Percentiles rank a stretch among this genome's conserved stretches.
Evolutionary conservation across 345 rosid species (phyloP).

Genomic region (Linum usitatissimum): DNA sequence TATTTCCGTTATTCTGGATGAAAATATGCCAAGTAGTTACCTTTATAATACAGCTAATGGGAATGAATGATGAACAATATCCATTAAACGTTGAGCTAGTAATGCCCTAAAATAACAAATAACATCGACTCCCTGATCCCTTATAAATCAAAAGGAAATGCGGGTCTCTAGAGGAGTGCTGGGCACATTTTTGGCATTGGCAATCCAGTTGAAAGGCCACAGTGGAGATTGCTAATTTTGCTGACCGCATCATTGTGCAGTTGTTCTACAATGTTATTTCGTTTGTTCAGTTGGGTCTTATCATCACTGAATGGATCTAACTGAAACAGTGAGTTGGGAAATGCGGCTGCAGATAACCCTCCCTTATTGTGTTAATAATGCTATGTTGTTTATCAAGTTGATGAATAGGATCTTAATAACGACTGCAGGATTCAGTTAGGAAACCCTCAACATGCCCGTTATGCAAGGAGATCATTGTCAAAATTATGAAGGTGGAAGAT

Average conservation of each 20-base stretch:
- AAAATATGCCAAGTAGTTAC: background rate
- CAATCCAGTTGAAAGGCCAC: background rate
- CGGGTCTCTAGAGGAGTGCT: too few relatives aligned
- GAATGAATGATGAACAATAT: background rate
- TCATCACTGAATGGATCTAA: background rate
- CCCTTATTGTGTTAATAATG: background rate
- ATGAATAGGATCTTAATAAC: slow-evolving; percentile 5
- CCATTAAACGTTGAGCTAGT: background rate
- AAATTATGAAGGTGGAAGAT: slow-evolving; percentile 67
- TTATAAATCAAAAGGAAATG: too few relatives aligned
- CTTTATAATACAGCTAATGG: background rate
- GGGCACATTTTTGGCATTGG: too few relatives aligned
- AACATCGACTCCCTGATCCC: too few relatives aligned
- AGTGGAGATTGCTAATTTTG: background rate
- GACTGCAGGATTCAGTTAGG: slow-evolving; percentile 43
- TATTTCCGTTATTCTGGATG: background rate
- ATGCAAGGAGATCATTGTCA: slow-evolving; percentile 60
- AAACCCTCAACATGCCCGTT: slow-evolving; percentile 68
- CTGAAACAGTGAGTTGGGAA: background rate
- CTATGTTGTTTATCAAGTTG: background rate
- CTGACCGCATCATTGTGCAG: background rate
- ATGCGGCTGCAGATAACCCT: background rate
- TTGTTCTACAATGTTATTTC: background rate
- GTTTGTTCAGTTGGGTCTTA: background rate
- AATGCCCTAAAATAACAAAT: too few relatives aligned